Evolutionary conservation across 176 grass and related monocot genomes (phyloP), one percentile per base, ranked within the genome.

Genomic region (Phoenix dactylifera): DNA sequence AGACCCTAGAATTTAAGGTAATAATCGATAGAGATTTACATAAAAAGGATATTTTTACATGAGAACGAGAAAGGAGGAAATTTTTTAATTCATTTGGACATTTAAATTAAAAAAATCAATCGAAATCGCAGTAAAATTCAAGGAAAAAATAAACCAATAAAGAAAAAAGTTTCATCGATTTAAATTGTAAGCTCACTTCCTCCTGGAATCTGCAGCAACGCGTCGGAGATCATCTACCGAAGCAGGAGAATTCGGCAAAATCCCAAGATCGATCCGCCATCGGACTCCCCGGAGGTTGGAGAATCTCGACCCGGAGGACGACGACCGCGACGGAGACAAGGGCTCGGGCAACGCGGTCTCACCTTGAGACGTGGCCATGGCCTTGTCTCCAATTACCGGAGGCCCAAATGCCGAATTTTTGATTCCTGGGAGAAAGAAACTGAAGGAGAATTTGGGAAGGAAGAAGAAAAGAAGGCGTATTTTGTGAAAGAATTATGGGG

Each of bases 201-300:
- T 80, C 77, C 91, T 79, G 58, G 86, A 90, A 74, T 96, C 83
- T 17, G 91, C 91, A 4, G 91, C 91, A 25, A 85, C 86, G 5
- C 91, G 79, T 58, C 91, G 72, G 74, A 96, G 76, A 73, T 96
- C 86, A 56, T 75, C 78, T 66, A 74, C 75, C 70, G 83, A 77
- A 26, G 72, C 60, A 24, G 81, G 44, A 52, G 68, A 73, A 3
- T 5, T 71, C 6, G 86, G 86, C 49, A 96, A 73, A 22, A 96
- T 72, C 32, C 80, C 80, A 20, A 96, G 77, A 75, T 96, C 68
- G 54, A 77, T 64, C 6, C 91, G 83, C 91, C 91, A 96, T 60
- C 86, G 77, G 20, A 88, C 80, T 22, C 91, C 77, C 23, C 91
- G 80, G 55, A 90, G 86, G 35, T 52, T 65, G 6, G 24, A 65